Evolutionary conservation across 495 filamentous ascomycete species (phyloP).

Genomic region (Acidiella bohemica): DNA sequence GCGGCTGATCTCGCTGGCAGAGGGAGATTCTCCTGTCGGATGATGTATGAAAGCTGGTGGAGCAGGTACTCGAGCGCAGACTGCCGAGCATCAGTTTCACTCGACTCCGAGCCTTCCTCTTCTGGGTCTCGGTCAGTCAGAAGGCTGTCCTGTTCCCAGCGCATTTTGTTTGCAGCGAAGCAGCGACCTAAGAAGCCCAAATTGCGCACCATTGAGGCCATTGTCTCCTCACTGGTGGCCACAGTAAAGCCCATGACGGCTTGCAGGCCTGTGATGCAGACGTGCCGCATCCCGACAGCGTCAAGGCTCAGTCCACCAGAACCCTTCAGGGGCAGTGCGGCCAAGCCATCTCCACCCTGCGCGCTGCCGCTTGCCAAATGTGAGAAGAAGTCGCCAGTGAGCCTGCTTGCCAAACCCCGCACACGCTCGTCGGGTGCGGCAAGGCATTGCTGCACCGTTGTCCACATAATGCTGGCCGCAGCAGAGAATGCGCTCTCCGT

Average conservation of each 20-base stretch:
- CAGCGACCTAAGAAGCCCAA: constrained; percentile 60
- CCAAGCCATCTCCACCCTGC: constrained; percentile 34
- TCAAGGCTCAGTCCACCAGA: constrained; percentile 56
- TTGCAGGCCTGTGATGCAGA: constrained; percentile 50
- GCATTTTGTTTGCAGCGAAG: constrained; percentile 49
- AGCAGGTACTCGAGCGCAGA: constrained; percentile 61
- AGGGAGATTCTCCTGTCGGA: constrained; percentile 62
- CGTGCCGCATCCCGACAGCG: constrained; percentile 47
- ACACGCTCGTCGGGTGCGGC: constrained; percentile 62
- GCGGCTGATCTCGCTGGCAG: constrained; percentile 53
- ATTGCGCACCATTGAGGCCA: constrained; percentile 60
- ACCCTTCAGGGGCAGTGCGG: constrained; percentile 49
- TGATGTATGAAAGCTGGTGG: constrained; percentile 55
- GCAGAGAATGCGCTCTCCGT: constrained; percentile 47
- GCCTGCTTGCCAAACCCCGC: constrained; percentile 58
- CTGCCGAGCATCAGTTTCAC: constrained; percentile 23
- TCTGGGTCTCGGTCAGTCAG: constrained; percentile 30
- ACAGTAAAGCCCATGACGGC: constrained; percentile 46
- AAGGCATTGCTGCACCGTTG: constrained; percentile 46
- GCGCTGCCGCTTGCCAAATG: constrained; percentile 55
- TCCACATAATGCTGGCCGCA: constrained; percentile 50
- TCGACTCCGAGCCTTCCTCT: constrained; percentile 26
- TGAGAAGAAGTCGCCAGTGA: constrained; percentile 64
- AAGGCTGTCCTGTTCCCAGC: constrained; percentile 27
- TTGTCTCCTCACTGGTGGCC: constrained; percentile 52